Percentiles rank a stretch among this genome's conserved stretches.
phyloP scores from a whole-genome alignment of 371 early-diverging fungal genomes.

The Mortierella sp. region DNA sequence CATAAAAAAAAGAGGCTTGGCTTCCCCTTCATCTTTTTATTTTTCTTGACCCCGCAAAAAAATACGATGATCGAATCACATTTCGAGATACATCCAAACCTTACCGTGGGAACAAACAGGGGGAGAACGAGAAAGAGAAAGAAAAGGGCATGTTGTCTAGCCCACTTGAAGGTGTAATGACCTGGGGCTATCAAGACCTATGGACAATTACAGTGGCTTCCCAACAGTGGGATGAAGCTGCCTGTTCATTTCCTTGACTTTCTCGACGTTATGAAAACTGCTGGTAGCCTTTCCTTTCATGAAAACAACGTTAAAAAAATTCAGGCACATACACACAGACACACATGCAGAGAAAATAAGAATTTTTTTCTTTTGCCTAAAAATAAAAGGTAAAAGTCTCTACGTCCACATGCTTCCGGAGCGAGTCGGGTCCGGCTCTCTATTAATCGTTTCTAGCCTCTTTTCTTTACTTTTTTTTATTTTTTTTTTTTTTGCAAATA shows the following conservation, averaged over 20 bases:
- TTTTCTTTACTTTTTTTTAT: background rate
- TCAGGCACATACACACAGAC: background rate
- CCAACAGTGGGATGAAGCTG: too few species aligned
- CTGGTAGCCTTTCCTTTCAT: background rate
- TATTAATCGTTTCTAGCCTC: background rate
- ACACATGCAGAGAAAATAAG: background rate
- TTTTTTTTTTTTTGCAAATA: background rate
- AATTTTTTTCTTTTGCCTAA: background rate
- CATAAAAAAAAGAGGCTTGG: background rate
- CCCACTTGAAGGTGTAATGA: too few species aligned
- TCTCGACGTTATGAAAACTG: too few species aligned
- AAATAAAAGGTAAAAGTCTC: background rate
- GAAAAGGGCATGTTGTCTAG: background rate
- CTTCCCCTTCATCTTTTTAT: background rate
- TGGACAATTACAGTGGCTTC: too few species aligned
- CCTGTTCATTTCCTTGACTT: too few species aligned
- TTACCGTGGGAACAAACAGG: slow-evolving; percentile 4
- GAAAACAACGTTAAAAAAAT: background rate
- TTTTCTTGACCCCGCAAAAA: background rate
- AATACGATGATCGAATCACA: slow-evolving; percentile 10
- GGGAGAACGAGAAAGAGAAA: background rate
- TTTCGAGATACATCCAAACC: background rate
- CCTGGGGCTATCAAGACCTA: too few species aligned
- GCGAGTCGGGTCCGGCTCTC: slow-evolving; percentile 14
- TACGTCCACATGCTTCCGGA: slow-evolving; percentile 18